These are phyloP conservation scores for Ascocoryne sarcoides DNA, from an alignment of 2,329 filamentous ascomycete species.

Conservation along the genomic window DNA sequence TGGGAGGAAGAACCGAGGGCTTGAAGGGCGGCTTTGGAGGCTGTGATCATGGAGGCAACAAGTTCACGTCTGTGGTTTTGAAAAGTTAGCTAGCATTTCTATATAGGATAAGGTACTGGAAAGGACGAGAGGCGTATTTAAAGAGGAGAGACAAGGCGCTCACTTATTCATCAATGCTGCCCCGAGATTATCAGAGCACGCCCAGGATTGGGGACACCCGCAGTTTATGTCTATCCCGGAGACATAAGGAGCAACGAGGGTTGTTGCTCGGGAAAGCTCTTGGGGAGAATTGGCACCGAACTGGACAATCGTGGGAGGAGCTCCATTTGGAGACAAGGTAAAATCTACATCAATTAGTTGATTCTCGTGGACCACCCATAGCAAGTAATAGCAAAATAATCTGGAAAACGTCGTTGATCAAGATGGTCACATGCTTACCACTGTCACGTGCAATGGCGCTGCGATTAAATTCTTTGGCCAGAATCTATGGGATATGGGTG, in stretches of 20 bases:
- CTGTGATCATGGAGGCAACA: slow-evolving; percentile 56
- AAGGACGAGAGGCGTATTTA: too few relatives aligned
- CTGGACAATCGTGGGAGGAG: slow-evolving; percentile 54
- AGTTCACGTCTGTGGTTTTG: slow-evolving; percentile 49
- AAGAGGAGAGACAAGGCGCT: too few relatives aligned
- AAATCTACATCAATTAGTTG: slow-evolving; percentile 40
- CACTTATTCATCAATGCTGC: slow-evolving; percentile 54
- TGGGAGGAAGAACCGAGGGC: slow-evolving; percentile 43
- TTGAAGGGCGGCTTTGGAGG: slow-evolving; percentile 43
- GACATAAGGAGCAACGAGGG: slow-evolving; percentile 51
- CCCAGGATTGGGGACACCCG: slow-evolving; percentile 66
- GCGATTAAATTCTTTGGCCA: slow-evolving; percentile 61
- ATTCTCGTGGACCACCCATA: neutral
- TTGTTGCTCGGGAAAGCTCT: slow-evolving; percentile 54
- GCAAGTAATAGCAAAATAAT: neutral
- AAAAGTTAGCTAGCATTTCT: too few relatives aligned
- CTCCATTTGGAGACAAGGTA: slow-evolving; percentile 47
- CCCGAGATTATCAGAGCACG: slow-evolving; percentile 57
- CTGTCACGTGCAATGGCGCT: slow-evolving; percentile 50
- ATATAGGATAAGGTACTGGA: too few relatives aligned
- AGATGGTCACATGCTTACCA: slow-evolving; percentile 32
- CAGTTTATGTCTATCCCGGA: slow-evolving; percentile 64
- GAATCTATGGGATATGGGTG: slow-evolving; percentile 31
- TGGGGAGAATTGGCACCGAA: slow-evolving; percentile 54
- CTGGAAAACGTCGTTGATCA: neutral